A percentile compares a stretch with the other conserved stretches of the same genome.
These are phyloP conservation scores for Aspergillus quadrilineatus DNA, from an alignment of 2,329 filamentous ascomycete species.

Conservation along the genomic window DNA sequence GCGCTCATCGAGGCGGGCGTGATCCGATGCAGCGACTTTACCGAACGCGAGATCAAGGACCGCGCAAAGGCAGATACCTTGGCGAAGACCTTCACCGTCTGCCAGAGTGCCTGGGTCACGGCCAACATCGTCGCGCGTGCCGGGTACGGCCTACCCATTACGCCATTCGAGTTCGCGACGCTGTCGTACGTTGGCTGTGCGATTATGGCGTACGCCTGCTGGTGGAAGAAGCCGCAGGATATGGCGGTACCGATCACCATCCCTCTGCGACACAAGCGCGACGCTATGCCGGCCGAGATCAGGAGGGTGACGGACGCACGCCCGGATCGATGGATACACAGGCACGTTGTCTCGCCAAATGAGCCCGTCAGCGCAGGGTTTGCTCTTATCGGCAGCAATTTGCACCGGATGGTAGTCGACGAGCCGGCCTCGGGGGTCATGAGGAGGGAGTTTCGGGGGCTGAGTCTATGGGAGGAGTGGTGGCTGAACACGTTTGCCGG, in stretches of 20 bases:
- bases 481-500: background rate
- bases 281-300: background rate
- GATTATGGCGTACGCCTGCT: background rate
- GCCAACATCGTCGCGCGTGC: background rate
- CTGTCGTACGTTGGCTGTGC: background rate
- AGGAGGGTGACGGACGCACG: background rate
- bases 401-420: background rate
- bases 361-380: background rate
- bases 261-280: background rate
- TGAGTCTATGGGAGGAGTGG: background rate
- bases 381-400: background rate
- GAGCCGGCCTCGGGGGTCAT: background rate
- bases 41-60: background rate
- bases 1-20: background rate
- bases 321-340: background rate
- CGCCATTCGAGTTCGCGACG: background rate
- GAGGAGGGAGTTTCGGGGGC: background rate
- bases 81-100: background rate
- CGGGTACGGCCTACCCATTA: background rate
- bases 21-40: background rate
- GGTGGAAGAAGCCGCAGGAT: constrained; percentile 2
- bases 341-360: background rate
- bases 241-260: background rate
- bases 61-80: background rate
- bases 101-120: background rate